These are phyloP conservation scores for Chrysoporthe cubensis DNA, from an alignment of 2,329 filamentous ascomycete species.

Conservation along the genomic window DNA sequence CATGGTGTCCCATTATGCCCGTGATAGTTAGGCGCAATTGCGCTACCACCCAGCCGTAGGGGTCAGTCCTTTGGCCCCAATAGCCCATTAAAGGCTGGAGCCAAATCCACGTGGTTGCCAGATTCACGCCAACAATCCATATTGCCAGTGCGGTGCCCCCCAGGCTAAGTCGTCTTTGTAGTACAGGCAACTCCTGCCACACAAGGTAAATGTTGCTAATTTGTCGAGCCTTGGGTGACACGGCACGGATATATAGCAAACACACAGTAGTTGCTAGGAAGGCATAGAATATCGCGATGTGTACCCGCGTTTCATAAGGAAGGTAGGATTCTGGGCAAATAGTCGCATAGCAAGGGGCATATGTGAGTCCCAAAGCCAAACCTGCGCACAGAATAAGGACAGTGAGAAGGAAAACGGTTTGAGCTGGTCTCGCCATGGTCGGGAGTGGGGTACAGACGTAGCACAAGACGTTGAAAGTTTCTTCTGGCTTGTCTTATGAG, in stretches of 20 bases:
- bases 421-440: not conserved
- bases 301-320: constrained; percentile 24
- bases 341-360: constrained; percentile 26
- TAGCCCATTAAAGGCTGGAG: constrained; percentile 16
- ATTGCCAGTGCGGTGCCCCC: constrained; percentile 18
- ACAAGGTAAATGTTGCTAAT: constrained; percentile 13
- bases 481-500: not conserved
- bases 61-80: constrained; percentile 16
- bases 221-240: not conserved
- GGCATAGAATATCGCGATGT: constrained; percentile 26
- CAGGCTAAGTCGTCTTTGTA: constrained; percentile 17
- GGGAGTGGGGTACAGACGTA: not conserved
- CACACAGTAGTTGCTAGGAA: constrained; percentile 20
- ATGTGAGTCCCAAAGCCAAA: constrained; percentile 29
- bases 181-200: constrained; percentile 7
- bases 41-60: constrained; percentile 25
- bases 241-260: constrained; percentile 10
- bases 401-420: constrained; percentile 2
- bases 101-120: constrained; percentile 27
- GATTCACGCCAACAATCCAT: constrained; percentile 22
- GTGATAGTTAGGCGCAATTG: constrained; percentile 25
- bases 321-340: constrained; percentile 29
- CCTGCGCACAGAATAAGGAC: constrained; percentile 1
- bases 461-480: not conserved
- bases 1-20: constrained; percentile 28